A percentile compares a stretch with the other conserved stretches of the same genome.
These are phyloP conservation scores for Lactarius psammicola DNA, from an alignment of 768 basidiomycete species.

Conservation along the genomic window DNA sequence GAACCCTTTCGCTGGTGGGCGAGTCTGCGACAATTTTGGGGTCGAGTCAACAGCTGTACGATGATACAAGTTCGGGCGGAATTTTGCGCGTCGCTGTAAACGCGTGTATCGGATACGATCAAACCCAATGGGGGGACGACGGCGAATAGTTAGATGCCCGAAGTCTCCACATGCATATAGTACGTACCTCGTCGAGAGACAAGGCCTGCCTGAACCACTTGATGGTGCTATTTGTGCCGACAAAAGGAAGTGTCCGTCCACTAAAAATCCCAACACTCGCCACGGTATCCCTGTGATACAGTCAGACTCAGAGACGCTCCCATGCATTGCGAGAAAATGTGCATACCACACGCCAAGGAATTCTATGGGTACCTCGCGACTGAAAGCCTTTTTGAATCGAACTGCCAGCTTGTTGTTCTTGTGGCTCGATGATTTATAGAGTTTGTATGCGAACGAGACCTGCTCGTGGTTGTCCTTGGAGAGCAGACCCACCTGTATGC, in stretches of 20 bases:
- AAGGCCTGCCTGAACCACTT: slow-evolving; percentile 75
- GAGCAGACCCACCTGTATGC: slow-evolving; percentile 66
- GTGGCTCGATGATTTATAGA: slow-evolving; percentile 57
- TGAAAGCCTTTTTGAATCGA: slow-evolving; percentile 74
- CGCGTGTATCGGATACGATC: slow-evolving; percentile 32
- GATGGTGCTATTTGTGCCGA: slow-evolving; percentile 58
- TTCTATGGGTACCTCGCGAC: slow-evolving; percentile 61
- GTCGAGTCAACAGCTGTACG: slow-evolving; percentile 31
- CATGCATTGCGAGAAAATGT: not conserved
- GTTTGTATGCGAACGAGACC: slow-evolving; percentile 68
- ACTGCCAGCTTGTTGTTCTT: slow-evolving; percentile 47
- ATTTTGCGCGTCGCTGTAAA: slow-evolving; percentile 64
- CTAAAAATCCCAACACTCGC: slow-evolving; percentile 66
- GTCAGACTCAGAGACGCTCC: not conserved
- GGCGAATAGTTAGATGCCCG: not conserved
- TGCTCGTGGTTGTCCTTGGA: slow-evolving; percentile 66
- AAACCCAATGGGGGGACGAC: not conserved
- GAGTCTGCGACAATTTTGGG: slow-evolving; percentile 30
- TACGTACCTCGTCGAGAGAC: slow-evolving; percentile 67
- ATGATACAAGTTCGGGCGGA: slow-evolving; percentile 64
- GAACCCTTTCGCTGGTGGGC: slow-evolving; percentile 8
- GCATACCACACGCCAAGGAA: slow-evolving; percentile 77
- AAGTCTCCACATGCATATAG: not conserved
- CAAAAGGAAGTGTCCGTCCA: slow-evolving; percentile 63
- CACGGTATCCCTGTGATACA: slow-evolving; percentile 66